Conservation (phyloP, 371 early-diverging fungal genomes). For the Rhizopus sp. region DNA sequence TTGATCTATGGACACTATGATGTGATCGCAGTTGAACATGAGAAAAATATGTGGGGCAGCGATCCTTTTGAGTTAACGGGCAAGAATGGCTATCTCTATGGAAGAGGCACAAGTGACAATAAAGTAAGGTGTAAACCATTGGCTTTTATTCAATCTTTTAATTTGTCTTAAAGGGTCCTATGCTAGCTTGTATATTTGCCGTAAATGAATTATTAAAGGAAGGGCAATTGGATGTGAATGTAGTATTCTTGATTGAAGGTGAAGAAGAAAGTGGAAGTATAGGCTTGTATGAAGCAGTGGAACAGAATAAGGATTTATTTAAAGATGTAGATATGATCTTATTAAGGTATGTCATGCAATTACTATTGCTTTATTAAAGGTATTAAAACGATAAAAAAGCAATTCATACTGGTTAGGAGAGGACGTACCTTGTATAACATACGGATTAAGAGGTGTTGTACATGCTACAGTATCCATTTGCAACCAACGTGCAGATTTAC, state of each 20-base stretch:
- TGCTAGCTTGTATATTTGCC: slow-evolving; percentile 78
- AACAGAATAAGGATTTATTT: slow-evolving; percentile 58
- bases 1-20: slow-evolving; percentile 88
- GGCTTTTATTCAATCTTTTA: neutral
- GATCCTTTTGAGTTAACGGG: slow-evolving; percentile 52
- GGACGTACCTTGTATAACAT: slow-evolving; percentile 68
- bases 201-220: slow-evolving; percentile 69
- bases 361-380: neutral
- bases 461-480: slow-evolving; percentile 57
- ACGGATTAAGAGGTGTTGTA: slow-evolving; percentile 76
- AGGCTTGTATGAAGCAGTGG: slow-evolving; percentile 70
- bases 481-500: slow-evolving; percentile 67
- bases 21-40: slow-evolving; percentile 70
- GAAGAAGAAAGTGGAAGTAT: slow-evolving; percentile 83
- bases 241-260: slow-evolving; percentile 82
- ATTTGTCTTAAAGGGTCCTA: slow-evolving; percentile 57
- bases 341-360: slow-evolving; percentile 47
- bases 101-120: slow-evolving; percentile 83
- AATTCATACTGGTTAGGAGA: slow-evolving; percentile 77
- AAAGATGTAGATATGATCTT: slow-evolving; percentile 72
- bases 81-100: slow-evolving; percentile 78
- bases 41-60: slow-evolving; percentile 55
- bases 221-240: slow-evolving; percentile 64
- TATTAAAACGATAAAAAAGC: slow-evolving; percentile 17
- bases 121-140: slow-evolving; percentile 42